phyloP scores from a whole-genome alignment of 371 early-diverging fungal genomes.

The Chytridium lagenaria region DNA sequence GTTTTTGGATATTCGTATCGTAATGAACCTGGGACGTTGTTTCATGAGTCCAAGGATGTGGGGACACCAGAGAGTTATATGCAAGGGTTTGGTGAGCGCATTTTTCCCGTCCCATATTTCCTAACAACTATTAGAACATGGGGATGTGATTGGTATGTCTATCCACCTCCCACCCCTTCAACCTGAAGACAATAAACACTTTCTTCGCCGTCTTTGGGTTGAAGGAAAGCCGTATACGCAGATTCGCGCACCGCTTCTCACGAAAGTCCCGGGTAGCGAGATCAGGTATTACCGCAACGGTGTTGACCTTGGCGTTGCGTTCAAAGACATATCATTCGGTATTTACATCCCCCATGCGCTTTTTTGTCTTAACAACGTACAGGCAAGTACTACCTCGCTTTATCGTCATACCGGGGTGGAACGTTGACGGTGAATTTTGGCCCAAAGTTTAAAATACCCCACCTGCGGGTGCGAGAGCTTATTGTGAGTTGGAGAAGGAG shows the following conservation, averaged over 20 bases:
- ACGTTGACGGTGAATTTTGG: slow-evolving; percentile 69
- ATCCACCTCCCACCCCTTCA: slow-evolving; percentile 59
- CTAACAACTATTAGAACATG: slow-evolving; percentile 35
- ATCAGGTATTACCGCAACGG: slow-evolving; percentile 72
- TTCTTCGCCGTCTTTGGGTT: slow-evolving; percentile 50
- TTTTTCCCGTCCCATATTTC: neutral
- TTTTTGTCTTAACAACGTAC: slow-evolving; percentile 16
- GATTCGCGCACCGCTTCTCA: slow-evolving; percentile 41
- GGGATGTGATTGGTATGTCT: slow-evolving; percentile 68
- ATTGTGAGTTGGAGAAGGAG: slow-evolving; percentile 18
- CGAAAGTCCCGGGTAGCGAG: slow-evolving; percentile 44
- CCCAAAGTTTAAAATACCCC: slow-evolving; percentile 62
- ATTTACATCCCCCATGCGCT: neutral
- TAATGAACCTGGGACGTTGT: slow-evolving; percentile 62
- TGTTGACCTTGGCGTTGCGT: slow-evolving; percentile 64
- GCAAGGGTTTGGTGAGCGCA: slow-evolving; percentile 37
- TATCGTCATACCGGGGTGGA: slow-evolving; percentile 66
- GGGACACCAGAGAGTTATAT: slow-evolving; percentile 32
- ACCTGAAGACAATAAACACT: slow-evolving; percentile 22
- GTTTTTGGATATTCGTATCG: slow-evolving; percentile 71
- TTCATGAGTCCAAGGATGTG: slow-evolving; percentile 56
- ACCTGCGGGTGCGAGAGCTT: slow-evolving; percentile 40
- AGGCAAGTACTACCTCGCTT: slow-evolving; percentile 76
- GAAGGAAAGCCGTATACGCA: slow-evolving; percentile 42
- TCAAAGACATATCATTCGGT: slow-evolving; percentile 63